Evolutionary conservation across 2,329 filamentous ascomycete species (phyloP), one percentile per base, ranked within the genome.

Genomic region (Aureobasidium sp.): DNA sequence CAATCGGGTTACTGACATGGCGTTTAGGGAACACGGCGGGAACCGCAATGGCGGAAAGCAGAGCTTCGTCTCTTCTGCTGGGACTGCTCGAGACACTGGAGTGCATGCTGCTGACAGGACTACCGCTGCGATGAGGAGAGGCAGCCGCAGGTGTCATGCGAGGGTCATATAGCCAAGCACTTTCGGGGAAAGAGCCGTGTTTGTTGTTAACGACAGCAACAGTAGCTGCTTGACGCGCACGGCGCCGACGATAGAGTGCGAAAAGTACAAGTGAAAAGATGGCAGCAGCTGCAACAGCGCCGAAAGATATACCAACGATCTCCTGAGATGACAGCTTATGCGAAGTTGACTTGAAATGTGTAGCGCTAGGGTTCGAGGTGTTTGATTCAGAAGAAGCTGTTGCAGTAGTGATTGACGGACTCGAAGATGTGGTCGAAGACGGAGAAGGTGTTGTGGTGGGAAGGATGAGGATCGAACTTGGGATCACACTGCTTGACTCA

Each of bases 121-220:
- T 57, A 7, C 21, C n/a, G 9, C 27, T 44, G 7, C 13, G 51
- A 29, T 7, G 29, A 7, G 3, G 16, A 27, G 53, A 27, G 16
- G 53, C 39, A 36, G 41, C 39, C 5, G 53, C 29, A 2, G 50
- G 50, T 32, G 50, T 54, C 50, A 54, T 54, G 6, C 50, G 57
- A 21, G 57, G 57, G 21, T 59, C 57, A 25, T 59, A 59, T 9
- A 59, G 36, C 57, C 57, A 59, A 27, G 57, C 57, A 21, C 57
- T 59, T 8, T 59, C 57, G 3, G 57, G 57, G 9, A 39, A 49
- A 10, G 57, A 49, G 42, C 21, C 27, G 9, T 48, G 32, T 30
- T 58, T 39, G 10, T 48, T 44, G 3, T 47, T n/a, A 7, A 16
- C 13, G 5, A 32, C 32, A 9, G 44, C 32, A 29, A 16, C 25